These are phyloP conservation scores for Xylariaceae sp. DNA, from an alignment of 2,329 filamentous ascomycete genomes.

Conservation along the genomic window DNA sequence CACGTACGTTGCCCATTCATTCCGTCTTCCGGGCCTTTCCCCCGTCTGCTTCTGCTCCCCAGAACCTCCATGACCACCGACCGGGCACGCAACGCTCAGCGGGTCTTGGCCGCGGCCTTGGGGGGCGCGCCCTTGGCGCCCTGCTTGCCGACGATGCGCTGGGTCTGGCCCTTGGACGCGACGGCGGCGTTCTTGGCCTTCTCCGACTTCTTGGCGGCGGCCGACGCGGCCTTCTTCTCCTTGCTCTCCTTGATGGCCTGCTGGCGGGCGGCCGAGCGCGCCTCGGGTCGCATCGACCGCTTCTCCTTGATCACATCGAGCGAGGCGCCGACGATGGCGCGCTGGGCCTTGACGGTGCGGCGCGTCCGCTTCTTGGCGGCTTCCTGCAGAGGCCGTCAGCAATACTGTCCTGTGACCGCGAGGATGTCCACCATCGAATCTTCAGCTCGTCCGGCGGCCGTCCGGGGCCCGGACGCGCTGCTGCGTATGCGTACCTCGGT, in stretches of 20 bases:
- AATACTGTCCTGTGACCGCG: neutral
- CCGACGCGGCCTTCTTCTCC: conserved; percentile 88
- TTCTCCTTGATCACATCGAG: conserved; percentile 99
- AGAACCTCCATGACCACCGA: conserved; percentile 7
- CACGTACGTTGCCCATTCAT: conserved; percentile 15
- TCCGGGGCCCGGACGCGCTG: neutral
- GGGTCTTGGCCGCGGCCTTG: conserved; percentile 81
- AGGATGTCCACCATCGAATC: neutral
- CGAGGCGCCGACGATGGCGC: conserved; percentile 97
- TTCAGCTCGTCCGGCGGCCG: neutral
- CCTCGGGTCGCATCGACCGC: conserved; percentile 89
- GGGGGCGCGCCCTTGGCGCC: conserved; percentile 81
- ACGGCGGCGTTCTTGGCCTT: conserved; percentile 87
- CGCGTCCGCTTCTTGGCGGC: conserved; percentile 99
- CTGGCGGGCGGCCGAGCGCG: conserved; percentile 81
- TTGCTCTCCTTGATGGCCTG: conserved; percentile 95
- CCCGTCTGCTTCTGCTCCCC: conserved; percentile 9
- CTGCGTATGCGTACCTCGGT: conserved; percentile 73
- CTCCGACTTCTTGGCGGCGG: conserved; percentile 95
- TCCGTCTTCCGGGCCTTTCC: no score
- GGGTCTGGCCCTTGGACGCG: conserved; percentile 68
- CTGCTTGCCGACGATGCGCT: conserved; percentile 90
- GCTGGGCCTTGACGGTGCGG: conserved; percentile 96
- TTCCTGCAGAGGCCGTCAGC: conserved; percentile 63
- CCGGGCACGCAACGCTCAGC: conserved; percentile 47